A percentile compares a stretch with the other conserved stretches of the same genome.
These are phyloP conservation scores for Pistacia vera DNA, from an alignment of 345 rosid species.

Conservation along the genomic window DNA sequence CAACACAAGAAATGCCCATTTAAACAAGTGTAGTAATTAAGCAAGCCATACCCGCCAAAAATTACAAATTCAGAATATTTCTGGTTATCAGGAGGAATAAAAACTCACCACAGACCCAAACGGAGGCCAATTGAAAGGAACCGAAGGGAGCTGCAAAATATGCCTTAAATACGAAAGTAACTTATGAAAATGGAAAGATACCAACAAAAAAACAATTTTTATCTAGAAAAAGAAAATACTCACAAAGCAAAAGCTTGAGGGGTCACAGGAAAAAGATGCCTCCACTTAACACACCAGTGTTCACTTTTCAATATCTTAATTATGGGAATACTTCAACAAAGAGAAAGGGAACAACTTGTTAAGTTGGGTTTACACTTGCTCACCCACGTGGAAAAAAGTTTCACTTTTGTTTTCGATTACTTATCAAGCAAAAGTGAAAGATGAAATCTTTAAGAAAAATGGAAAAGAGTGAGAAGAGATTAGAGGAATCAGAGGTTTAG, in stretches of 20 bases:
- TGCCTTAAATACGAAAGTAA: neutral
- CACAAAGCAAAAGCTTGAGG: neutral
- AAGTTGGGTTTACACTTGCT: conserved; percentile 12
- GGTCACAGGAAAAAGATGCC: conserved; percentile 5
- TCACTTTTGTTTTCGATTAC: neutral
- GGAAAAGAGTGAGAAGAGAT: neutral
- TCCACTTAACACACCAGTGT: neutral
- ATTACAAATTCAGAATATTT: conserved; percentile 17
- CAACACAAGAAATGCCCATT: conserved; percentile 17
- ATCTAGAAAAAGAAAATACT: neutral
- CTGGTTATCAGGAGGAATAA: conserved; percentile 28
- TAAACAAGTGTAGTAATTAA: conserved; percentile 7
- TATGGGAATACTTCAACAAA: conserved; percentile 24
- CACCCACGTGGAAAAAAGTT: neutral
- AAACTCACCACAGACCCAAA: conserved; percentile 33
- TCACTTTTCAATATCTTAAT: neutral
- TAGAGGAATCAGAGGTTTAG: neutral
- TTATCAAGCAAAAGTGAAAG: neutral
- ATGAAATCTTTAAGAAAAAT: neutral
- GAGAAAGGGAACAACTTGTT: conserved; percentile 28
- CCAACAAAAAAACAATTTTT: neutral
- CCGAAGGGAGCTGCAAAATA: conserved; percentile 1
- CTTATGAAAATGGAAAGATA: neutral
- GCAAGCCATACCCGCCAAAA: conserved; percentile 14
- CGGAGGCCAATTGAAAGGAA: conserved; percentile 20